Evolutionary conservation across 192 early-diverging fungal species (phyloP).

Genomic region (Coemansia sp.): DNA sequence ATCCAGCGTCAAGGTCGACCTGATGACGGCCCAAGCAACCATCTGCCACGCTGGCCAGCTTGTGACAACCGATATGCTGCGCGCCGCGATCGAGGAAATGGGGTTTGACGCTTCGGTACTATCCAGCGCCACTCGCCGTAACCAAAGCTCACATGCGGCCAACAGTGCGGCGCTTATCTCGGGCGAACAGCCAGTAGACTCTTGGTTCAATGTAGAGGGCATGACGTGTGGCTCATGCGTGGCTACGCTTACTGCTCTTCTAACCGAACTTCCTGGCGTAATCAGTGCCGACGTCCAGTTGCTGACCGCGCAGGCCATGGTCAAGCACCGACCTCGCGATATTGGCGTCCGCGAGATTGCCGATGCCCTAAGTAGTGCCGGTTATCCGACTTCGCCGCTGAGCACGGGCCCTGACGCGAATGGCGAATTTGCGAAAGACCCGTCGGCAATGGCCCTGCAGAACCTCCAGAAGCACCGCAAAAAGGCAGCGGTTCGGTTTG

Average conservation of each 20-base stretch:
- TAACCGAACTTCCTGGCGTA: conserved; percentile 67
- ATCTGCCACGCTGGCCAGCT: conserved; percentile 48
- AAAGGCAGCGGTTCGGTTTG: conserved; percentile 71
- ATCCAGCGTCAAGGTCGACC: conserved; percentile 63
- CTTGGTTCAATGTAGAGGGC: conserved; percentile 67
- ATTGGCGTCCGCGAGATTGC: conserved; percentile 82
- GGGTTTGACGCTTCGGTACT: conserved; percentile 71
- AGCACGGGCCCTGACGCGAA: conserved; percentile 6
- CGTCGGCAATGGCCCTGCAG: conserved; percentile 69
- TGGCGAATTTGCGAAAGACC: conserved; percentile 60
- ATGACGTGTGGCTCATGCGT: conserved; percentile 98
- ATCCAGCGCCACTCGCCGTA: conserved; percentile 18
- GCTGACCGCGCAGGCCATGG: conserved; percentile 67
- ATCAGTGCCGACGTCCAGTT: conserved; percentile 77
- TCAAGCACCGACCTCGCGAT: conserved; percentile 67
- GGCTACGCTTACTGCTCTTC: conserved; percentile 73
- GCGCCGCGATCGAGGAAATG: conserved; percentile 65
- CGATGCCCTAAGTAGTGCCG: conserved; percentile 71
- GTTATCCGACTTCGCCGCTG: conserved; percentile 66
- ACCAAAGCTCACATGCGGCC: conserved; percentile 3
- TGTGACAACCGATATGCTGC: conserved; percentile 45
- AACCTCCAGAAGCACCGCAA: conserved; percentile 74
- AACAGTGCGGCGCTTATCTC: conserved; percentile 16
- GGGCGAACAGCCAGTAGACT: conserved; percentile 34
- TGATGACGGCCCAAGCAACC: conserved; percentile 63